These are phyloP conservation scores for Lasiosphaeris hirsuta DNA, from an alignment of 495 filamentous ascomycete genomes.

Conservation along the genomic window DNA sequence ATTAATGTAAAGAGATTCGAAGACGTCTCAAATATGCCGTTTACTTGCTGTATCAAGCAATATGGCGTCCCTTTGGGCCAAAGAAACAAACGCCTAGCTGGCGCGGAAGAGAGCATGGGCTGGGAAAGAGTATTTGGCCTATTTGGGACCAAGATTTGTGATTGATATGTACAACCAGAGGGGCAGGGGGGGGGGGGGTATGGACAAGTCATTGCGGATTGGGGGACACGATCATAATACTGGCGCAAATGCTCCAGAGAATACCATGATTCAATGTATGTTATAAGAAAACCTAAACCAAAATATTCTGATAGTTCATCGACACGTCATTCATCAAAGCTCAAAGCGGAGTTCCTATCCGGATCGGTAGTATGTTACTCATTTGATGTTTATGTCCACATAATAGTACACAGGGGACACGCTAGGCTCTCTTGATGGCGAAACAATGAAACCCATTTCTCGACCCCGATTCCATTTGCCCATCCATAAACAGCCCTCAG, in stretches of 20 bases:
- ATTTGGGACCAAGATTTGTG: slow-evolving; percentile 51
- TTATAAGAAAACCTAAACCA: neutral
- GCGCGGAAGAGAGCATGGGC: slow-evolving; percentile 32
- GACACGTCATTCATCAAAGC: neutral
- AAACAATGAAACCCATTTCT: neutral
- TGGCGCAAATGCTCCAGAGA: neutral
- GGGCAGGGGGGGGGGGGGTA: neutral
- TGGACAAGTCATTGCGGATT: neutral
- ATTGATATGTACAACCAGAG: neutral
- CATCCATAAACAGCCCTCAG: neutral
- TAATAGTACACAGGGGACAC: too few relatives aligned
- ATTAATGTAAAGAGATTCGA: slow-evolving; percentile 1
- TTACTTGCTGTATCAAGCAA: slow-evolving; percentile 60
- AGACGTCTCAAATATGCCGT: slow-evolving; percentile 46
- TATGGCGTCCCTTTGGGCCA: slow-evolving; percentile 47
- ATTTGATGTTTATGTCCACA: too few relatives aligned
- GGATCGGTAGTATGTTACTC: too few relatives aligned
- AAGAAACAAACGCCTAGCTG: slow-evolving; percentile 23
- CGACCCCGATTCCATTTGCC: neutral
- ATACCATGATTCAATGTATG: neutral
- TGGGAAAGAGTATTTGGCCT: slow-evolving; percentile 54
- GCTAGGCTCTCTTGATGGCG: too few relatives aligned
- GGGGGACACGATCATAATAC: neutral
- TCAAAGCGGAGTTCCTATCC: too few relatives aligned
- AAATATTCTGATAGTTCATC: neutral